Evolutionary conservation across 2,329 filamentous ascomycete genomes (phyloP).

Genomic region (Colletotrichum tropicicola): DNA sequence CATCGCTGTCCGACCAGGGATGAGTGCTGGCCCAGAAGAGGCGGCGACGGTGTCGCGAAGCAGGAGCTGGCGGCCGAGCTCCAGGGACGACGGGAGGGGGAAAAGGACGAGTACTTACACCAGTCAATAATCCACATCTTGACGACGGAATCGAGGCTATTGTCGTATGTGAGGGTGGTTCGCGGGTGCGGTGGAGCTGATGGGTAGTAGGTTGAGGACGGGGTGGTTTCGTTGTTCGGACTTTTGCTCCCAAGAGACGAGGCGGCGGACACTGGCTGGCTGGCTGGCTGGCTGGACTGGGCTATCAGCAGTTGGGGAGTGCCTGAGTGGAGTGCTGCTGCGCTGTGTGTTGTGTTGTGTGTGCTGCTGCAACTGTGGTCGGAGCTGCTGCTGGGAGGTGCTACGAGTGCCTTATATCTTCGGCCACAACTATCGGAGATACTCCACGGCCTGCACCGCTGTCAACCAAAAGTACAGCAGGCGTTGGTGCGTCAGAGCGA

Average conservation of each 20-base stretch:
- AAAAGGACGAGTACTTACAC: constrained; percentile 70
- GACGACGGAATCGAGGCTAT: constrained; percentile 34
- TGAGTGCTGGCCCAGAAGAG: constrained; percentile 14
- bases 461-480: neutral
- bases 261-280: constrained; percentile 6
- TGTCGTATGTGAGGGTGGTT: constrained; percentile 18
- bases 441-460: constrained; percentile 15
- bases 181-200: constrained; percentile 27
- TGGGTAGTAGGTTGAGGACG: constrained; percentile 16
- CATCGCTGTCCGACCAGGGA: constrained; percentile 11
- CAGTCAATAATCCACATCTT: constrained; percentile 95
- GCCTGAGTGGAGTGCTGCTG: constrained; percentile 11
- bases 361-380: constrained; percentile 4
- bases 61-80: constrained; percentile 3
- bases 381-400: constrained; percentile 12
- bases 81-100: neutral
- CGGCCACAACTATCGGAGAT: constrained; percentile 6
- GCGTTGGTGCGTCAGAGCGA: constrained; percentile 8
- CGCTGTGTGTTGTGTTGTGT: constrained; percentile 2
- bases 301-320: constrained; percentile 2
- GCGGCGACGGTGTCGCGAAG: constrained; percentile 34
- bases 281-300: neutral
- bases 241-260: constrained; percentile 26
- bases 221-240: constrained; percentile 18
- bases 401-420: constrained; percentile 9